Base-by-base conservation (phyloP, 2,329 filamentous ascomycete genomes). In the Teratosphaeria destructans region DNA sequence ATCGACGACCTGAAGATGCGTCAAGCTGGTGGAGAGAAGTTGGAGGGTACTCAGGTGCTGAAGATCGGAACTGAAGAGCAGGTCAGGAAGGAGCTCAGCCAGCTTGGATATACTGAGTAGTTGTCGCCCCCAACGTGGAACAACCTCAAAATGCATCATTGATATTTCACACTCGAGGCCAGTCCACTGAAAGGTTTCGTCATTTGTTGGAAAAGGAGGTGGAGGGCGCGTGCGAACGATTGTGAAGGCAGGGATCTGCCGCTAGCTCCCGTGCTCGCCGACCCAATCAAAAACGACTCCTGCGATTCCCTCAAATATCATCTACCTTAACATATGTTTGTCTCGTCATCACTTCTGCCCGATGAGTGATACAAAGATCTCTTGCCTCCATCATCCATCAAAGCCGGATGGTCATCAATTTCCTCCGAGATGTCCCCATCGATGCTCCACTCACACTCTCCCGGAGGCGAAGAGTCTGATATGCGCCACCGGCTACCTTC, bases 1-100 rank as follows among this genome's bases (percentile, higher is more conserved):
- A 99, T 99, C 71, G 94, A 99, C 72, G 94, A 99, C 73, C 79
- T 99, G 62, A 96, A 97, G 80, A 96, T 97, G 92, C 85, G 94
- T 59, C 85, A 92, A 66, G 94, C 93, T 2, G 87, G 88, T 37
- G 93, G 93, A 5, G 94, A 99, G 81, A 97, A 96, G 81, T 79
- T 99, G 62, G 94, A 99, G 78, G 93, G 96, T 71, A 99, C 94
- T 35, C 94, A 99, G 78, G 85, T 99, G 76, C 95, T 96, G 82
- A 99, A 99, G 83, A 99, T 99, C 68, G 83, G 85, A 59, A 97
- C 91, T 26, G 95, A 97, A 78, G 79, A 85, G 55, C 77, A 82
- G 16, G 93, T 99, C 60, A 81, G 92, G 63, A 90, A 88, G 76
- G 94, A 99, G 77, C 78, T 99, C 19, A 61, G 52, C 55, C 62